Base-by-base conservation (phyloP, 331 rosid genomes). In the Stylosanthes scabra region DNA sequence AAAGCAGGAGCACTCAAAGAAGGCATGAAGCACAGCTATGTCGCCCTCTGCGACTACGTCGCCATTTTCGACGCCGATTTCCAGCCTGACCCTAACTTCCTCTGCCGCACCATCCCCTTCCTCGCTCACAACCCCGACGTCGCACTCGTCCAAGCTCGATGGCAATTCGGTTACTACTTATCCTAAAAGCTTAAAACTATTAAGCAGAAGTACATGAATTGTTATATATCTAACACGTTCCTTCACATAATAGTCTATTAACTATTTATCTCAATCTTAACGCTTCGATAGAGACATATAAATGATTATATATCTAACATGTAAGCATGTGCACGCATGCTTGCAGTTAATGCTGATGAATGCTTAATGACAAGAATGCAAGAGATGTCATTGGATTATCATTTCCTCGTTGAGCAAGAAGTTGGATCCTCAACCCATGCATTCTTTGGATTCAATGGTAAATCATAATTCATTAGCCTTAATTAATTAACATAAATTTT, bases 281-380 rank as follows among this genome's bases (percentile, higher is more conserved):
- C n/a, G n/a, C n/a, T n/a, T n/a, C n/a, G n/a, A n/a, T n/a, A n/a
- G n/a, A n/a, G n/a, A n/a, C n/a, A n/a, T n/a, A n/a, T n/a, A n/a
- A n/a, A n/a, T n/a, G n/a, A n/a, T n/a, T n/a, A n/a, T n/a, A n/a
- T n/a, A n/a, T n/a, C n/a, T n/a, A n/a, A n/a, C n/a, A 31, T 31
- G 37, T 31, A 31, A 3, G 4, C 5, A 31, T 31, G n/a, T n/a
- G n/a, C n/a, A 31, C 4, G 37, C 37, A 31, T 31, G 31, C 60
- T 79, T 79, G 82, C 86, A 93, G 98, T 91, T 9, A 93, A 93
- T 74, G 89, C 97, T 57, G 83, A 91, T 66, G 98, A 91, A 74
- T 93, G 97, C 81, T 78, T 93, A 12, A 86, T 93, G 98, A 93
- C 98, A 75, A 93, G 96, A 83, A 88, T 93, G 93, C 97, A 93